Conservation (phyloP, 352 stramenopile species). For the Phytopythium helicoides region DNA sequence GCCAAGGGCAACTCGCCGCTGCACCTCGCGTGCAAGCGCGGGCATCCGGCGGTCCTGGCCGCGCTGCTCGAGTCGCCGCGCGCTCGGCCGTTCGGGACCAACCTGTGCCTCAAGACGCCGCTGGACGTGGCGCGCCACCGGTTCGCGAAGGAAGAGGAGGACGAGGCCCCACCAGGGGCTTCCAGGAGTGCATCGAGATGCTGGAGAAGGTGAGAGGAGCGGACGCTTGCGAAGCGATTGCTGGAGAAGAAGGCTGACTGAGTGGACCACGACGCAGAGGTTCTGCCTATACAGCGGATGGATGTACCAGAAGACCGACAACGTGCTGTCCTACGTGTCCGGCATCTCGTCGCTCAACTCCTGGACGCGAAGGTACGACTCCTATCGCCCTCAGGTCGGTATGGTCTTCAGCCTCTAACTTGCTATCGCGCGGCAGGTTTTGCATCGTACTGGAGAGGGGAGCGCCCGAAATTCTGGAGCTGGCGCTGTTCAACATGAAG, state of each 20-base stretch:
- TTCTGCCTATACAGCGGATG: conserved; percentile 60
- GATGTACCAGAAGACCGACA: conserved; percentile 65
- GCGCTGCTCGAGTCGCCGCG: conserved; percentile 36
- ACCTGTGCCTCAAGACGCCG: conserved; percentile 41
- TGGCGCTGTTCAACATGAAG: conserved; percentile 68
- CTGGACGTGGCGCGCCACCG: conserved; percentile 40
- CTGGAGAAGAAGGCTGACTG: neutral
- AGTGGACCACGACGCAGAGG: conserved; percentile 22
- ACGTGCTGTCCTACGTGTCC: conserved; percentile 55
- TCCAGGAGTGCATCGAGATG: conserved; percentile 49
- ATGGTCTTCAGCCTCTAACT: neutral
- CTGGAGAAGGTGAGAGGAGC: conserved; percentile 39
- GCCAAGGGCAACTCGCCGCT: conserved; percentile 49
- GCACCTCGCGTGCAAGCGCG: conserved; percentile 52
- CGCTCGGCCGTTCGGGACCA: conserved; percentile 43
- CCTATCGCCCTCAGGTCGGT: too few relatives aligned
- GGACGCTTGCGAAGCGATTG: neutral
- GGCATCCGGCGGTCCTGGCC: conserved; percentile 33
- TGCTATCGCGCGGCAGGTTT: conserved; percentile 35
- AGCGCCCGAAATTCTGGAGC: conserved; percentile 52
- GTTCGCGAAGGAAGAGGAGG: conserved; percentile 23
- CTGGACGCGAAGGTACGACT: conserved; percentile 34
- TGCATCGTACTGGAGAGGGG: conserved; percentile 73
- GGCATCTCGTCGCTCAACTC: conserved; percentile 61
- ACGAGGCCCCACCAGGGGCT: conserved; percentile 14